Evolutionary conservation across 2,329 filamentous ascomycete genomes (phyloP).

Genomic region (Corniculantispora saksenae): DNA sequence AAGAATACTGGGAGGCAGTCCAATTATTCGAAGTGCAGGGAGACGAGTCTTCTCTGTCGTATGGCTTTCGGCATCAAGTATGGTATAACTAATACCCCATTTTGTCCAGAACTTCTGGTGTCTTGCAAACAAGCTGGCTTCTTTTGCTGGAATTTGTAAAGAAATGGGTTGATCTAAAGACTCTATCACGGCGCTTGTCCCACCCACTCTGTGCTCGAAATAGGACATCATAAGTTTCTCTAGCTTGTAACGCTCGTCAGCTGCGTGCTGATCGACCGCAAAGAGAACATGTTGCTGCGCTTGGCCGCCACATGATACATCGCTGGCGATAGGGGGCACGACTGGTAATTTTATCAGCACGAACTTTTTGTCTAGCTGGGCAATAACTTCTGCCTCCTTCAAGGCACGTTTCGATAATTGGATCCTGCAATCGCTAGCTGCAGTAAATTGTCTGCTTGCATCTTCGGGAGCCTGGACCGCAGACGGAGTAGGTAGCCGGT

Average conservation of each 20-base stretch:
- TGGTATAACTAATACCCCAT: constrained; percentile 76
- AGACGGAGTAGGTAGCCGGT: constrained; percentile 34
- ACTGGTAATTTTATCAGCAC: constrained; percentile 66
- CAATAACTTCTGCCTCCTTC: constrained; percentile 63
- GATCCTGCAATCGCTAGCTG: constrained; percentile 33
- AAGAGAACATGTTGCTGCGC: constrained; percentile 58
- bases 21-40: constrained; percentile 48
- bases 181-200: constrained; percentile 31
- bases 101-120: constrained; percentile 58
- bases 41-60: background rate
- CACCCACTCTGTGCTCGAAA: constrained; percentile 37
- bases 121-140: constrained; percentile 58
- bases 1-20: constrained; percentile 70
- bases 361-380: constrained; percentile 89
- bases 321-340: constrained; percentile 10
- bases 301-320: background rate
- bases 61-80: constrained; percentile 27
- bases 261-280: constrained; percentile 90
- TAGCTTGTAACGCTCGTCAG: constrained; percentile 82
- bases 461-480: background rate
- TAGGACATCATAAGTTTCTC: constrained; percentile 67
- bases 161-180: constrained; percentile 54
- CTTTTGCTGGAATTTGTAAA: constrained; percentile 65
- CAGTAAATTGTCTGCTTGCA: constrained; percentile 28
- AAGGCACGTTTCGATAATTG: constrained; percentile 65